Percentiles rank a stretch among this genome's conserved stretches.
These are phyloP conservation scores for Prinsepia uniflora DNA, from an alignment of 306 rosid species.

Conservation along the genomic window DNA sequence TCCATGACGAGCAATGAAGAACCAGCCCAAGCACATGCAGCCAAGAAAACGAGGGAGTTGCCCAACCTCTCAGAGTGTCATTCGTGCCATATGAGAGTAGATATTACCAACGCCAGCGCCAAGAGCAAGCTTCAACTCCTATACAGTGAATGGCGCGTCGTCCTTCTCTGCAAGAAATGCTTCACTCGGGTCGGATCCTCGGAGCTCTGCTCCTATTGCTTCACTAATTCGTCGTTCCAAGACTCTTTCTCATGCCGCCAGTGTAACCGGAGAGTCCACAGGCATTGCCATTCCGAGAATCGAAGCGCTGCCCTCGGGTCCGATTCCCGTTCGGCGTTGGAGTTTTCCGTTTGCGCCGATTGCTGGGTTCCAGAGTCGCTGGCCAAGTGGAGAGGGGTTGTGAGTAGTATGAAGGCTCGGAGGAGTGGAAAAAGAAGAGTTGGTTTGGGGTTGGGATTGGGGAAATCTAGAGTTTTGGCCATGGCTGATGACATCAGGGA, in stretches of 20 bases:
- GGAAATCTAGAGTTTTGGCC: constrained; percentile 37
- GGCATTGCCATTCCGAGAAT: constrained; percentile 35
- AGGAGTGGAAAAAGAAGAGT: constrained; percentile 18
- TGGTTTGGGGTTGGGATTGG: constrained; percentile 28
- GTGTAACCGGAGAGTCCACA: constrained; percentile 55
- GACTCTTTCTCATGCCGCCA: constrained; percentile 35
- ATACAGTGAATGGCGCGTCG: constrained; percentile 77
- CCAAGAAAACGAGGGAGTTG: constrained; percentile 64
- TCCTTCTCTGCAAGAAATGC: constrained; percentile 70
- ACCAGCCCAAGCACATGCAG: constrained; percentile 5
- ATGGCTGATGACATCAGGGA: constrained; percentile 19
- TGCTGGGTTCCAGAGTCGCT: constrained; percentile 68
- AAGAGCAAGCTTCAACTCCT: constrained; percentile 51
- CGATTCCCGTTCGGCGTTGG: constrained; percentile 31
- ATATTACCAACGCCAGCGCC: constrained; percentile 47
- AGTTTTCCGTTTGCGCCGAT: constrained; percentile 55
- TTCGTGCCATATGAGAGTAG: constrained; percentile 56
- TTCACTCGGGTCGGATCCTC: constrained; percentile 47
- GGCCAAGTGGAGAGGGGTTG: constrained; percentile 31
- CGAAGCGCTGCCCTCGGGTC: constrained; percentile 47
- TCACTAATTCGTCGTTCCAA: constrained; percentile 25
- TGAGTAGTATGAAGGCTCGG: constrained; percentile 19
- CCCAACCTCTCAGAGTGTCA: constrained; percentile 72
- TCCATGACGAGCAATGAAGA: constrained; percentile 3
- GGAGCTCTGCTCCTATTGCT: constrained; percentile 68